A percentile compares a stretch with the other conserved stretches of the same genome.
Conservation (phyloP, 768 basidiomycete species). For the Boletus edulis region DNA sequence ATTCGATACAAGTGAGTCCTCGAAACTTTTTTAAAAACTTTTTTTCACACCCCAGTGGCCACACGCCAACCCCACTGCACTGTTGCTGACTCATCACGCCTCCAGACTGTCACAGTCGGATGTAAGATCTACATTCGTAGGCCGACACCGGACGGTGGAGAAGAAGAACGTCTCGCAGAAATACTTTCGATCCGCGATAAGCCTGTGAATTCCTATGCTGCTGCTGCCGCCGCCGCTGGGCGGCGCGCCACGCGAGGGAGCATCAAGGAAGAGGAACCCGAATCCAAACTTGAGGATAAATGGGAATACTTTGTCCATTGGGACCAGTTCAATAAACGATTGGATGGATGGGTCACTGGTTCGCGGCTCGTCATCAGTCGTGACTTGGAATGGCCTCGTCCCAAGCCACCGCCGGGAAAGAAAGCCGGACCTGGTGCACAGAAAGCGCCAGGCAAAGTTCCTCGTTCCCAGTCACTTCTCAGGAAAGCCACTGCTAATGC, state of each 20-base stretch:
- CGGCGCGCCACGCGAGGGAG: constrained; percentile 41
- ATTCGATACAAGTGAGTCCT: constrained; percentile 64
- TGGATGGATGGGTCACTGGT: constrained; percentile 96
- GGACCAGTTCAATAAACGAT: constrained; percentile 98
- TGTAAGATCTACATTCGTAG: constrained; percentile 95
- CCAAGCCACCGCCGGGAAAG: constrained; percentile 63
- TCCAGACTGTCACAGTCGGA: constrained; percentile 82
- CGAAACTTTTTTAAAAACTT: constrained; percentile 5
- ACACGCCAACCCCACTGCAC: constrained; percentile 5
- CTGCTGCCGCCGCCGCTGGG: constrained; percentile 22
- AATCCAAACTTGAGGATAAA: constrained; percentile 66
- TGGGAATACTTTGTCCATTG: constrained; percentile 98
- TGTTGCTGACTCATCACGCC: constrained; percentile 35
- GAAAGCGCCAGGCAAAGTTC: constrained; percentile 63
- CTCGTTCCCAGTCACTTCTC: constrained; percentile 56
- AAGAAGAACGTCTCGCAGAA: constrained; percentile 92
- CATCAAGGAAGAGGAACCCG: constrained; percentile 47
- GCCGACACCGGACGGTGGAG: constrained; percentile 66
- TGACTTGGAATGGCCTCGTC: constrained; percentile 96
- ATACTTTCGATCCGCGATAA: constrained; percentile 93
- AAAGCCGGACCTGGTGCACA: constrained; percentile 44
- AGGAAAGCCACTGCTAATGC: constrained; percentile 72
- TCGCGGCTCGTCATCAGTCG: constrained; percentile 79
- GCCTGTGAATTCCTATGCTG: constrained; percentile 54
- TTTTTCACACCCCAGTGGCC: constrained; percentile 24